Evolutionary conservation across 345 rosid species (phyloP).

Genomic region (Salix exigua): DNA sequence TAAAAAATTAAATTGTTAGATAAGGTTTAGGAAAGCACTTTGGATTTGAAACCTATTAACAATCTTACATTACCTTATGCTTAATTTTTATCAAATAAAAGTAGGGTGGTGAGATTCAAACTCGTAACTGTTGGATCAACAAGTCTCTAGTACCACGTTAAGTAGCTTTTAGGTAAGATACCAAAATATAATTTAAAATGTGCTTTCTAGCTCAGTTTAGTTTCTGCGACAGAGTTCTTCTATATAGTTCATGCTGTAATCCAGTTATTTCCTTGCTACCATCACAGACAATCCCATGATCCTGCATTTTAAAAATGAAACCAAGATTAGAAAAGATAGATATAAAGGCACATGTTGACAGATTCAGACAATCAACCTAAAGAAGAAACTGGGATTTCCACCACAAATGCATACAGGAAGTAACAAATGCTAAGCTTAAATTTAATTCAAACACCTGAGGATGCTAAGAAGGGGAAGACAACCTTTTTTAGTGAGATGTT

Average conservation of each 20-base stretch:
- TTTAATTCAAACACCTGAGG: neutral
- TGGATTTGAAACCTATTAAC: too few relatives aligned
- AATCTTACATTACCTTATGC: too few relatives aligned
- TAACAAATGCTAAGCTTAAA: neutral
- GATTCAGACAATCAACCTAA: constrained; percentile 2
- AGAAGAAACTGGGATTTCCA: neutral
- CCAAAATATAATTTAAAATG: too few relatives aligned
- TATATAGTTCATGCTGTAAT: constrained; percentile 47
- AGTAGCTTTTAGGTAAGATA: rapidly evolving
- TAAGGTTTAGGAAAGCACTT: too few relatives aligned
- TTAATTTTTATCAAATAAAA: too few relatives aligned
- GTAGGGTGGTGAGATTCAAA: too few relatives aligned
- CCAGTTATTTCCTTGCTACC: constrained; percentile 56
- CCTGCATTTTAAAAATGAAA: constrained; percentile 39
- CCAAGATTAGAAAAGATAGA: neutral
- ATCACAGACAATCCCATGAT: constrained; percentile 74
- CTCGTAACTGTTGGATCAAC: too few relatives aligned
- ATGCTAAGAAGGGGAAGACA: neutral
- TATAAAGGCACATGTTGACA: neutral
- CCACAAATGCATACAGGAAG: neutral
- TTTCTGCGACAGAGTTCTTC: constrained; percentile 71
- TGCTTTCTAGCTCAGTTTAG: too few relatives aligned
- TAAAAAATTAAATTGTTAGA: too few relatives aligned
- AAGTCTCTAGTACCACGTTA: too few relatives aligned
- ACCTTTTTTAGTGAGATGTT: neutral